These are phyloP conservation scores for Mrakia frigida DNA, from an alignment of 768 basidiomycete species.

Conservation along the genomic window DNA sequence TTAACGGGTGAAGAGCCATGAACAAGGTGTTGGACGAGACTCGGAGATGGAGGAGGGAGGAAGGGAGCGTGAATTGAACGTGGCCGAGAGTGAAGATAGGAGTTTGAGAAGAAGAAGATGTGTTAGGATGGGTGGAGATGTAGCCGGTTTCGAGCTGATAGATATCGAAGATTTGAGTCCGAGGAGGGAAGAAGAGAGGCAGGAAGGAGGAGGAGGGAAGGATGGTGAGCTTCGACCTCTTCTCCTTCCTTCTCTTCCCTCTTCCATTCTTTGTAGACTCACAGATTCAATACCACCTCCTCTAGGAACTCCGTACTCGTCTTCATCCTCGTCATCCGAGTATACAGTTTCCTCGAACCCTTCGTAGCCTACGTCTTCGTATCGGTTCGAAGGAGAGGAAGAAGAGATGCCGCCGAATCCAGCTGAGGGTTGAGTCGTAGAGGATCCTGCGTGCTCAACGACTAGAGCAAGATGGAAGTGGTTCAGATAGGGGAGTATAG, in stretches of 20 bases:
- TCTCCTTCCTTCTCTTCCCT: not conserved
- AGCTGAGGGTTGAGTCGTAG: constrained; percentile 43
- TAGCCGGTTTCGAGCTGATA: constrained; percentile 46
- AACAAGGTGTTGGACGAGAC: constrained; percentile 81
- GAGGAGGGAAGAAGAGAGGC: not conserved
- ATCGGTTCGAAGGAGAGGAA: constrained; percentile 43
- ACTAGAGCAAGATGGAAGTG: constrained; percentile 50
- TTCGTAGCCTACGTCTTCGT: constrained; percentile 69
- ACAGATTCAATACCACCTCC: constrained; percentile 52
- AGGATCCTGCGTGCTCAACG: constrained; percentile 72
- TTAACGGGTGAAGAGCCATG: constrained; percentile 72
- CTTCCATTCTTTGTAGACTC: constrained; percentile 41
- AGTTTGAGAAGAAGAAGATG: constrained; percentile 33
- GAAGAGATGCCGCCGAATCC: constrained; percentile 31
- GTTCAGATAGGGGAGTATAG: not conserved
- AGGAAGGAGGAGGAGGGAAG: not conserved
- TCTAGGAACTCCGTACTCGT: constrained; percentile 39
- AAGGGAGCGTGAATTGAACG: constrained; percentile 84
- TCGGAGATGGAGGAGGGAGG: constrained; percentile 72
- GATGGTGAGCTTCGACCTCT: constrained; percentile 17
- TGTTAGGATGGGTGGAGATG: constrained; percentile 36
- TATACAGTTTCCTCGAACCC: constrained; percentile 75
- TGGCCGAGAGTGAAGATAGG: constrained; percentile 74
- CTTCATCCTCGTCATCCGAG: constrained; percentile 41
- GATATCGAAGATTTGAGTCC: too few relatives aligned